These are phyloP conservation scores for Plantago lanceolata DNA, from an alignment of 305 asterid genomes.

Conservation along the genomic window DNA sequence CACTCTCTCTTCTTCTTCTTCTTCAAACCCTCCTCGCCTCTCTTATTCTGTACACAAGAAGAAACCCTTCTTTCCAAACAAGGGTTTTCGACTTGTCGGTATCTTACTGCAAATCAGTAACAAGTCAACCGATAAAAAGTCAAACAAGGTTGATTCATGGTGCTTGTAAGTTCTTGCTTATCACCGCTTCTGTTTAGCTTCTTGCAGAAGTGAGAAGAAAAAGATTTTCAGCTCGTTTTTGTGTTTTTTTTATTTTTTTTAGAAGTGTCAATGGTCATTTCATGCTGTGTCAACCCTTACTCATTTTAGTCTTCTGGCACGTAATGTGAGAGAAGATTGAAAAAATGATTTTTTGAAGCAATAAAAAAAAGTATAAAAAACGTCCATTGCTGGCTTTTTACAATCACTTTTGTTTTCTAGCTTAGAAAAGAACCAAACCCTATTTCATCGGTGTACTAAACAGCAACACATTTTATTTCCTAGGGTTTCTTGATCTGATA, in stretches of 20 bases:
- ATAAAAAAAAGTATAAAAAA: conserved; percentile 14
- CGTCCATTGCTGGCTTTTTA: conserved; percentile 34
- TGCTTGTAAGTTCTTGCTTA: background rate
- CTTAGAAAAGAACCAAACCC: conserved; percentile 13
- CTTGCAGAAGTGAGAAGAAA: conserved; percentile 8
- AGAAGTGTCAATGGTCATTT: conserved; percentile 30
- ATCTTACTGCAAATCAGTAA: too few relatives aligned
- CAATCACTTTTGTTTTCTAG: conserved; percentile 35
- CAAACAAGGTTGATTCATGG: background rate
- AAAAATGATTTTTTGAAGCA: conserved; percentile 32
- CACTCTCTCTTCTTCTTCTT: too few relatives aligned
- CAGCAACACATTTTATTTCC: conserved; percentile 5
- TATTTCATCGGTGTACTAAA: conserved; percentile 17
- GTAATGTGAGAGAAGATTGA: conserved; percentile 29
- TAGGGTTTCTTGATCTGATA: conserved; percentile 41
- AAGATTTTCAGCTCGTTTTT: conserved; percentile 19
- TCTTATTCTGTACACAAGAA: too few relatives aligned
- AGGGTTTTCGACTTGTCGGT: background rate
- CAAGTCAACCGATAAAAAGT: too few relatives aligned
- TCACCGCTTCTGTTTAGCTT: background rate
- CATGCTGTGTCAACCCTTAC: conserved; percentile 39
- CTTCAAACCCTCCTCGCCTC: background rate
- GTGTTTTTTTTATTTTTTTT: conserved; percentile 25
- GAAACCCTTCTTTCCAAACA: background rate
- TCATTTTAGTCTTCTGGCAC: conserved; percentile 34